Conservation (phyloP, 75 land plant species). For the Larix kaempferi region DNA sequence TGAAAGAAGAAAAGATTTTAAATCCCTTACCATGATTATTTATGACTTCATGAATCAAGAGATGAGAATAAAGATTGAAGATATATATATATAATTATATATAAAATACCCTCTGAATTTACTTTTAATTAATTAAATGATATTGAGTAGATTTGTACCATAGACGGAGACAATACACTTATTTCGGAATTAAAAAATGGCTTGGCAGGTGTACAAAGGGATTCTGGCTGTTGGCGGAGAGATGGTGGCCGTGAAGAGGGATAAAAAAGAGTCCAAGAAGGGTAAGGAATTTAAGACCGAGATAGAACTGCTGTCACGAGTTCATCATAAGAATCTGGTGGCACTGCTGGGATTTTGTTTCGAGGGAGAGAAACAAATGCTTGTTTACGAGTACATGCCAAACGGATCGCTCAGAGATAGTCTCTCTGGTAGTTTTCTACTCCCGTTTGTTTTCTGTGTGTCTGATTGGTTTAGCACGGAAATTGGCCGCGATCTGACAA, state of each 20-base stretch:
- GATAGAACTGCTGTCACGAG: slow-evolving; percentile 84
- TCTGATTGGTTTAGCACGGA: too few relatives aligned
- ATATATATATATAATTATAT: too few relatives aligned
- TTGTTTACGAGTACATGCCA: slow-evolving; percentile 74
- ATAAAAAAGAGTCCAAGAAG: slow-evolving; percentile 69
- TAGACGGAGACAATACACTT: too few relatives aligned
- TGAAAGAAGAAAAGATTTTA: too few relatives aligned
- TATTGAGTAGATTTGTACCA: too few relatives aligned
- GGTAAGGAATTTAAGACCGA: slow-evolving; percentile 89
- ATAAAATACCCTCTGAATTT: too few relatives aligned
- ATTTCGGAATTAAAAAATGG: too few relatives aligned
- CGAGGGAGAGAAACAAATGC: slow-evolving; percentile 76
- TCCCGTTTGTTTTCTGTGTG: too few relatives aligned
- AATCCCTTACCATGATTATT: too few relatives aligned
- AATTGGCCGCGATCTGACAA: background rate
- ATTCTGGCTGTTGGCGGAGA: slow-evolving; percentile 36
- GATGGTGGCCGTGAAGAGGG: slow-evolving; percentile 81
- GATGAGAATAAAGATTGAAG: too few relatives aligned
- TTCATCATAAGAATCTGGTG: slow-evolving; percentile 87
- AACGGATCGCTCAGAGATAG: slow-evolving; percentile 71
- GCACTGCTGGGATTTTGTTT: slow-evolving; percentile 77
- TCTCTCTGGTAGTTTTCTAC: background rate
- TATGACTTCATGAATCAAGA: too few relatives aligned
- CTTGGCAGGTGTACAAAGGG: slow-evolving; percentile 68
- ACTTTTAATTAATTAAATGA: too few relatives aligned